Base-by-base conservation (phyloP, 768 basidiomycete species). In the Russula lepida region DNA sequence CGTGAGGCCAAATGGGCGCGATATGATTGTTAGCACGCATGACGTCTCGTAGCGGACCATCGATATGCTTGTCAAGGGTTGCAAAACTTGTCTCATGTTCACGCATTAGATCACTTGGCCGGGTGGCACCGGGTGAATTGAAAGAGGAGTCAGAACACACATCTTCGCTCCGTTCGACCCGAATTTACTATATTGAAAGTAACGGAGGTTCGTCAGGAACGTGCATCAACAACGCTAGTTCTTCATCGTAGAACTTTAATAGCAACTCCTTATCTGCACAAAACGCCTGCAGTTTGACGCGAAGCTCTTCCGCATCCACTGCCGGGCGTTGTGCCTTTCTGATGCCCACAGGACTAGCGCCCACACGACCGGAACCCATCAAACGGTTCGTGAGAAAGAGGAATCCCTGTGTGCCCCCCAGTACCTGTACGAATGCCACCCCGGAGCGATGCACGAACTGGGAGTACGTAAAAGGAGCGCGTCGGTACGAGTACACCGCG, bases 371-470 rank as follows among this genome's bases (percentile, higher is more conserved):
- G 13, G 85, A 79, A 3, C 81, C 85, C 78, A 91, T 88, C 59
- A 95, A 75, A 25, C 93, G 78, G 71, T 98, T 98, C 56, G 89
- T 94, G 66, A 93, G 77, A 78, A 95, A 95, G 60, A 92, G 73
- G 72, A 93, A 95, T 0, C 94, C 93, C 56, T 86, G 78, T 4
- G 78, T 71, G 1, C 85, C 90, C 2, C 88, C 90, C 5, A 94
- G 69, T 60, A 95, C 86, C 70, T 97, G 93, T 9, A 93, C 84
- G 69, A 98, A 92, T 9, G 91, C 93, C 25, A 89, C 83, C 1
- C 97, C 97, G 5, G 88, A 83, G 52, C 86, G 84, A 69, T 97
- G 95, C 32, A 97, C 88, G 71, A 92, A 98, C 70, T 98, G 95
- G 21, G 92, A 89, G 73, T 92, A 82, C 64, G 81, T 79, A 76